Evolutionary conservation across 176 grass and related monocot genomes (phyloP).

Genomic region (Coix lacrymajobi): DNA sequence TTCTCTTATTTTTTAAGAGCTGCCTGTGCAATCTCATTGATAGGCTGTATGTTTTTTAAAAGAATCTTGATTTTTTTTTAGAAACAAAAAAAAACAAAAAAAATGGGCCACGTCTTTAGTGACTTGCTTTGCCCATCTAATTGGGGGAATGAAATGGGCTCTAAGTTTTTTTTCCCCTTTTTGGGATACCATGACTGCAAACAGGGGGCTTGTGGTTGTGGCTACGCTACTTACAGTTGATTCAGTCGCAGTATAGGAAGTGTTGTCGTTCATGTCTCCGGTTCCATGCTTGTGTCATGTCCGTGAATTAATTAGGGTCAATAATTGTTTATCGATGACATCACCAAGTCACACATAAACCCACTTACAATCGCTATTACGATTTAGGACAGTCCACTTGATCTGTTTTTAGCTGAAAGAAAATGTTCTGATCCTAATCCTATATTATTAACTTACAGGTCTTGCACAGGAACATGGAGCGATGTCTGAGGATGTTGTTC

Average conservation of each 20-base stretch:
- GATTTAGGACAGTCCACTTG: neutral
- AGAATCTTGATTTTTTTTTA: neutral
- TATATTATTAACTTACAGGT: constrained; percentile 26
- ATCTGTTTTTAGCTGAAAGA: neutral
- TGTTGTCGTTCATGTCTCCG: neutral
- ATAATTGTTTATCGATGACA: neutral
- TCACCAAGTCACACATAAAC: neutral
- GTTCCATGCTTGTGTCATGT: neutral
- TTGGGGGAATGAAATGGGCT: neutral
- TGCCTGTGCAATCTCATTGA: neutral
- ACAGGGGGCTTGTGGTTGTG: neutral
- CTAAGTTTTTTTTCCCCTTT: neutral
- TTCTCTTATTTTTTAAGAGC: neutral
- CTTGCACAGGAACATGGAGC: constrained; percentile 72
- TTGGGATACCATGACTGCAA: neutral
- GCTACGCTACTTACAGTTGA: neutral
- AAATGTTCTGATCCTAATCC: neutral
- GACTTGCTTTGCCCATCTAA: neutral
- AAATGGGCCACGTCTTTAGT: neutral
- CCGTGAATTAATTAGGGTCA: neutral
- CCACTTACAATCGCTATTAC: neutral
- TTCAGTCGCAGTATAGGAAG: neutral
- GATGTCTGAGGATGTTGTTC: constrained; percentile 80
- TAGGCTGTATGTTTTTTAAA: neutral
- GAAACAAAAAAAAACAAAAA: no score